Evolutionary conservation across 1,139 yeast genomes (phyloP).

Genomic region (Debaryomycetaceae sp.): DNA sequence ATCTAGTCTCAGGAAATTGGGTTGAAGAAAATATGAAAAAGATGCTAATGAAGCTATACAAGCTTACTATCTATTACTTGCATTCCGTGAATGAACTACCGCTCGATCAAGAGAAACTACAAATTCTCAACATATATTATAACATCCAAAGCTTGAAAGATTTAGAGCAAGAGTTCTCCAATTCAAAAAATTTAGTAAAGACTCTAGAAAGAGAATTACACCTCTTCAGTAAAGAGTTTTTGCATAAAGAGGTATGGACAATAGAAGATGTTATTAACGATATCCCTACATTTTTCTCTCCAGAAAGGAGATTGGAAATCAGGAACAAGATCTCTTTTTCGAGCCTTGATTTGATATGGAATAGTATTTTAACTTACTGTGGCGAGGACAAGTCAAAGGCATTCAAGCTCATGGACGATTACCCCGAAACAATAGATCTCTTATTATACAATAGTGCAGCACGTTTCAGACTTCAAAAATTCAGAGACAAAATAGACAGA

Average conservation of each 20-base stretch:
- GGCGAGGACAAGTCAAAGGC: conserved; percentile 14
- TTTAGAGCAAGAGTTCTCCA: conserved; percentile 6
- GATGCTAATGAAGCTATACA: conserved; percentile 24
- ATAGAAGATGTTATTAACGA: conserved; percentile 12
- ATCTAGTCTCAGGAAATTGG: conserved; percentile 30
- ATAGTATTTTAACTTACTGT: conserved; percentile 15
- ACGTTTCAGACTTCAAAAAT: conserved; percentile 16
- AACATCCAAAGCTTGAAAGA: conserved; percentile 13
- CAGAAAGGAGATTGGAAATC: conserved; percentile 20
- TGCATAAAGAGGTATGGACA: conserved; percentile 7
- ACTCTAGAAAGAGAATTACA: conserved; percentile 9
- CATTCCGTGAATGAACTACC: conserved; percentile 11
- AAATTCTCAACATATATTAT: conserved; percentile 28
- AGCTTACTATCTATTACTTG: conserved; percentile 17
- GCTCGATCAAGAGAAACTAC: conserved; percentile 15
- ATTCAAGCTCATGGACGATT: conserved; percentile 27
- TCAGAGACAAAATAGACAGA: conserved; percentile 22
- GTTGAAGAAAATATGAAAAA: conserved; percentile 22
- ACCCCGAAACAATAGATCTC: conserved; percentile 33
- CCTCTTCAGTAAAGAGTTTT: conserved; percentile 4
- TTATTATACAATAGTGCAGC: conserved; percentile 19
- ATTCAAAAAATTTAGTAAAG: conserved; percentile 3
- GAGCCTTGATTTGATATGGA: conserved; percentile 14
- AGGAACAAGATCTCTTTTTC: conserved; percentile 17
- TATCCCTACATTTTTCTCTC: conserved; percentile 23